Evolutionary conservation across 2,329 filamentous ascomycete species (phyloP).

Genomic region (Cladosporium velox): DNA sequence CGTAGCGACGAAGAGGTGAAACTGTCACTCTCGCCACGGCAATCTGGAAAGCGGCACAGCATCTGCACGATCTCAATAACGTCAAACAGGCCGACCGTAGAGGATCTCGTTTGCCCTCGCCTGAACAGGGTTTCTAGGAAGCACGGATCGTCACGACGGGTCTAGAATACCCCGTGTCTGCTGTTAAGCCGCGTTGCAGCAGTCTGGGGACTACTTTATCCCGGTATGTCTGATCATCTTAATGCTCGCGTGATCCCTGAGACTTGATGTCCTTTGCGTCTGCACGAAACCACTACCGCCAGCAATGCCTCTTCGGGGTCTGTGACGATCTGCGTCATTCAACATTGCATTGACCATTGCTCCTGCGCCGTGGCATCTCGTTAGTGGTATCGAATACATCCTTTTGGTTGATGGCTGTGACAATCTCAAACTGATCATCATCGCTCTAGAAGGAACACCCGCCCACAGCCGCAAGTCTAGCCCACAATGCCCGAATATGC

Average conservation of each 20-base stretch:
- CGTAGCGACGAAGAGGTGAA: background rate
- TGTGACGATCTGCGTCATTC: background rate
- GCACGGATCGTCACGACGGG: background rate
- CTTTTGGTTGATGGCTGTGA: background rate
- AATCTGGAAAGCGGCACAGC: conserved; percentile 1
- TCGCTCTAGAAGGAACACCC: background rate
- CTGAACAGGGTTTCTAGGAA: background rate
- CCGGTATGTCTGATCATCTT: conserved; percentile 3
- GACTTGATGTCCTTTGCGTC: background rate
- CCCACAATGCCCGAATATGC: background rate
- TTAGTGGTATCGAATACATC: background rate
- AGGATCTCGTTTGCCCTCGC: background rate
- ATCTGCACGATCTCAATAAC: background rate
- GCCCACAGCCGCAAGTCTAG: background rate
- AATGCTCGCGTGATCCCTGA: background rate
- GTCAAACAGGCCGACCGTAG: background rate
- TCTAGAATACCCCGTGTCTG: conserved; percentile 7
- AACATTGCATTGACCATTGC: background rate
- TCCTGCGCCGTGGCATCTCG: background rate
- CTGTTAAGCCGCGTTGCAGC: background rate
- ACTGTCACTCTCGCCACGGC: background rate
- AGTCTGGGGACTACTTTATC: conserved; percentile 3
- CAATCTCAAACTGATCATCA: conserved; percentile 5
- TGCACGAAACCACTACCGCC: background rate
- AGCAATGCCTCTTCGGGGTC: background rate